These are phyloP conservation scores for Peronospora farinosa DNA, from an alignment of 352 stramenopile species.

Conservation along the genomic window DNA sequence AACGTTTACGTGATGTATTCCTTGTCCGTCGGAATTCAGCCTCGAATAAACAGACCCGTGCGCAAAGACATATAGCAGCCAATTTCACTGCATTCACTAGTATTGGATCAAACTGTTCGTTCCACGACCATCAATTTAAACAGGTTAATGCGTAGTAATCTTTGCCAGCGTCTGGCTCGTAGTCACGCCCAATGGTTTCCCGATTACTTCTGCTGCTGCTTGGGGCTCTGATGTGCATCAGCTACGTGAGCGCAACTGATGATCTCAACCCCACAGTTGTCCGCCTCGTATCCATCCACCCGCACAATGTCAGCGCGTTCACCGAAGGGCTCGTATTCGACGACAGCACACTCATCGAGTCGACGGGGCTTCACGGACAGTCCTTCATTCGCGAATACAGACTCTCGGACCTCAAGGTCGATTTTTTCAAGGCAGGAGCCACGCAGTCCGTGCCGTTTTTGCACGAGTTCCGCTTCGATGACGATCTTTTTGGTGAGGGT, in stretches of 20 bases:
- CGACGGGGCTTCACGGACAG: conserved; percentile 52
- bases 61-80: too few relatives aligned
- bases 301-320: conserved; percentile 61
- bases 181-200: conserved; percentile 8
- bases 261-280: conserved; percentile 32
- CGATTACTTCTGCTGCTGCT: conserved; percentile 15
- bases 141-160: too few relatives aligned
- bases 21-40: too few relatives aligned
- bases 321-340: conserved; percentile 73
- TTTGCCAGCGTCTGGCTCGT: background rate
- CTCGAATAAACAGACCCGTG: too few relatives aligned
- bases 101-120: too few relatives aligned
- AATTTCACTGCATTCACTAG: too few relatives aligned
- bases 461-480: conserved; percentile 53
- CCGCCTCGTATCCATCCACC: conserved; percentile 51
- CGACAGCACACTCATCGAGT: conserved; percentile 58
- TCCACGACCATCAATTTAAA: too few relatives aligned
- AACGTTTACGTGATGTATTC: too few relatives aligned
- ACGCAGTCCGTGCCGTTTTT: conserved; percentile 15
- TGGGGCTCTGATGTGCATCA: conserved; percentile 4
- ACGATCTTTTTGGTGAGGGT: conserved; percentile 71
- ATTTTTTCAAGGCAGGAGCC: conserved; percentile 11
- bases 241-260: conserved; percentile 2
- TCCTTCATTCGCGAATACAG: conserved; percentile 73
- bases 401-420: conserved; percentile 21